Evolutionary conservation across 2,329 filamentous ascomycete species (phyloP), one percentile per base, ranked within the genome.

Genomic region (Paecilomyces niveus): DNA sequence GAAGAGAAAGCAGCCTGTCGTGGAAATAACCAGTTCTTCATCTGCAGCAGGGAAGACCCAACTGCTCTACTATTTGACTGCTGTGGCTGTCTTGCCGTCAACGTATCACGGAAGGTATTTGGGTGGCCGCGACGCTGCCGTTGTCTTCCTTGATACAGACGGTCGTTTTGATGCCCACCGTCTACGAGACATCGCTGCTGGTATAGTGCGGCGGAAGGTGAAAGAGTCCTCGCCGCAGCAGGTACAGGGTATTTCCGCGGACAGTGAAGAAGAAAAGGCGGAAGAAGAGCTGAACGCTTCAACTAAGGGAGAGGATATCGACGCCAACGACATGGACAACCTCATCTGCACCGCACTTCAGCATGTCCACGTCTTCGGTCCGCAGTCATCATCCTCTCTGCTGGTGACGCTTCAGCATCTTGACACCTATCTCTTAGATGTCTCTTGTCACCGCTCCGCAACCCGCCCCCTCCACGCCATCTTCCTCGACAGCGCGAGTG

Each of bases 311-410:
- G 58, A 65, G 6, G 59, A 68, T 15, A 32, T 58, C 53, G 35
- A 50, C 62, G 58, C 59, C 10, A 49, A 69, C 1, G 65, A 67
- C 31, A 56, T 61, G 9, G 61, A 76, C 1, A 18, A 45, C 8
- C 39, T 45, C n/a, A 58, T 83, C 13, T 60, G 63, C n/a, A 63
- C 63, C 22, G 70, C 76, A 3, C 72, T 88, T 0, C 65, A 72
- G 29, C 84, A 87, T 64, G 69, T 87, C 39, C 84, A 87, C 67
- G 74, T 87, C 60, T 82, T 85, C 71, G 78, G 73, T 2, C 83
- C 83, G 0, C 75, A 80, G 52, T 81, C 81, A 1, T 81, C 81
- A 24, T 53, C 70, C 2, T 75, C 79, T 1, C 70, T 85, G 0
- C 70, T 85, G 2, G 68, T 78, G 6, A 83, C 82, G 0, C 65